These are phyloP conservation scores for Fusarium irregulare DNA, from an alignment of 2,329 filamentous ascomycete species.

Conservation along the genomic window DNA sequence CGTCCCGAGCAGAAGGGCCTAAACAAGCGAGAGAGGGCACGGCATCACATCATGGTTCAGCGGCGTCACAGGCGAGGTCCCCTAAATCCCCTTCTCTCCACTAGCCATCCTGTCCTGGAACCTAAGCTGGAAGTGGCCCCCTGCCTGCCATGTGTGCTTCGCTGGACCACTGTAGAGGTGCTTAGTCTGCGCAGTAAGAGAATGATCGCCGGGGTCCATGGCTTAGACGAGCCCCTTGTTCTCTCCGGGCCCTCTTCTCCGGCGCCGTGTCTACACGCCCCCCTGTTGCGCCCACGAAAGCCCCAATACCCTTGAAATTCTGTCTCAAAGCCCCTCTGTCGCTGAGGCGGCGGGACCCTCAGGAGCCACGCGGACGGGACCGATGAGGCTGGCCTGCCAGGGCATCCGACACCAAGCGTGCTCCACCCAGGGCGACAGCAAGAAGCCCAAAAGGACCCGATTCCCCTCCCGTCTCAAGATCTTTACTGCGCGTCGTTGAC, in stretches of 20 bases:
- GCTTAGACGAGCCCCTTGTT: slow-evolving; percentile 10
- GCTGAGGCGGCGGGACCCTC: slow-evolving; percentile 28
- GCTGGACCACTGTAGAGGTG: slow-evolving; percentile 1
- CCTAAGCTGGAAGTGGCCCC: slow-evolving; percentile 14
- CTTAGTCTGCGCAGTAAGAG: slow-evolving; percentile 2
- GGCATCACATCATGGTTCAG: slow-evolving; percentile 27
- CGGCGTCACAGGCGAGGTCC: slow-evolving; percentile 28
- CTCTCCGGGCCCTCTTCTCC: slow-evolving; percentile 33
- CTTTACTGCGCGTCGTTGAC: slow-evolving; percentile 40
- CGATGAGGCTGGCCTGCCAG: slow-evolving; percentile 41
- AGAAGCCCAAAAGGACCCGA: slow-evolving; percentile 36
- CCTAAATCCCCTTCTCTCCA: slow-evolving; percentile 16
- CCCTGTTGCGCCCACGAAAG: neutral
- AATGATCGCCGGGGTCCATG: slow-evolving; percentile 30
- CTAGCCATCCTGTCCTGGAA: neutral
- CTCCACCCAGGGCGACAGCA: slow-evolving; percentile 13
- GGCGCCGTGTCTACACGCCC: slow-evolving; percentile 21
- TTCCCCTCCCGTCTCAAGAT: slow-evolving; percentile 45
- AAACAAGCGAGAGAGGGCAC: slow-evolving; percentile 26
- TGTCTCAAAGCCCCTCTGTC: slow-evolving; percentile 22
- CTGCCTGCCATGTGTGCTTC: slow-evolving; percentile 27
- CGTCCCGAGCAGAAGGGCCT: slow-evolving; percentile 4
- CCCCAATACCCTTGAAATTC: slow-evolving; percentile 25
- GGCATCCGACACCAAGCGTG: slow-evolving; percentile 21
- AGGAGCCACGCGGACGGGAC: slow-evolving; percentile 41